A percentile compares a stretch with the other conserved stretches of the same genome.
phyloP scores from a whole-genome alignment of 2,329 filamentous ascomycete genomes.

The Botrytis pseudocinerea region DNA sequence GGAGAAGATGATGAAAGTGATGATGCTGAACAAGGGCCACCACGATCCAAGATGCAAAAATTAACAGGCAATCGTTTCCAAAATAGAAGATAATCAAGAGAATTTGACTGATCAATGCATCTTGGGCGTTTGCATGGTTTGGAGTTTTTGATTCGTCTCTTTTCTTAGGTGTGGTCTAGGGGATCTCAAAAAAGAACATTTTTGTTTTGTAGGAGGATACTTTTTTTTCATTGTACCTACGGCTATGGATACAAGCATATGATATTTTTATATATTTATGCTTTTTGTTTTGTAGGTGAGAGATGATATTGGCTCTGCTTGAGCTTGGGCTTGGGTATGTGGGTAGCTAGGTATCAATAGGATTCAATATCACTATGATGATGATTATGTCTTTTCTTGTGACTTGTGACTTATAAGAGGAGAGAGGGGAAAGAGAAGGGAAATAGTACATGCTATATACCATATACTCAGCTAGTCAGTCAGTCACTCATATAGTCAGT shows the following conservation, averaged over 20 bases:
- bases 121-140: slow-evolving; percentile 34
- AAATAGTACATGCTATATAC: too few species aligned
- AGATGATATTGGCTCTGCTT: not conserved
- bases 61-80: slow-evolving; percentile 25
- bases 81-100: slow-evolving; percentile 28
- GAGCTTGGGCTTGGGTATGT: not conserved
- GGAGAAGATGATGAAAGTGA: slow-evolving; percentile 48
- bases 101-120: slow-evolving; percentile 9
- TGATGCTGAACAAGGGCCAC: slow-evolving; percentile 38
- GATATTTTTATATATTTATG: not conserved
- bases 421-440: too few species aligned
- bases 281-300: not conserved
- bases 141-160: slow-evolving; percentile 29
- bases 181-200: slow-evolving; percentile 5
- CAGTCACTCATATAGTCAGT: too few species aligned
- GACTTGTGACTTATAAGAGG: too few species aligned
- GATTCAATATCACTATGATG: not conserved
- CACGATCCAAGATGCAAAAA: slow-evolving; percentile 37
- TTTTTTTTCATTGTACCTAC: not conserved
- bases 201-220: not conserved
- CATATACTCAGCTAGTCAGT: too few species aligned
- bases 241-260: not conserved
- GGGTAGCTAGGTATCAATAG: not conserved
- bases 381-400: too few species aligned
- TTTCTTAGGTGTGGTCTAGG: not conserved